Percentiles rank a stretch among this genome's conserved stretches.
These are phyloP conservation scores for Madurella mycetomatis DNA, from an alignment of 2,329 filamentous ascomycete species.

Conservation along the genomic window DNA sequence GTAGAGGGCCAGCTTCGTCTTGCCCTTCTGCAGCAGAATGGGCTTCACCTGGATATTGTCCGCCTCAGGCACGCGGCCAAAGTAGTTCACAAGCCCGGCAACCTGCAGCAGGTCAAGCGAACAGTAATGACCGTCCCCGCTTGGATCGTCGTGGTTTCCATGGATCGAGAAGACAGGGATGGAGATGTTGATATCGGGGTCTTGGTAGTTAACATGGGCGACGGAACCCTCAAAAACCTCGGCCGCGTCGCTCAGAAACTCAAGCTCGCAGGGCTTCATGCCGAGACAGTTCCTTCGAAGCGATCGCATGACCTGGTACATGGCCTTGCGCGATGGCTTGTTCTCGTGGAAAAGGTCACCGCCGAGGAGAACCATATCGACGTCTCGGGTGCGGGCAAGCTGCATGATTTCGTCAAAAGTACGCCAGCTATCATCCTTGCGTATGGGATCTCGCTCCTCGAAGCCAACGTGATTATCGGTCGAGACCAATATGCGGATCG, in stretches of 20 bases:
- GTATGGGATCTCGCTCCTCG: slow-evolving; percentile 85
- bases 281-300: slow-evolving; percentile 90
- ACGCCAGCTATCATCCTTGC: slow-evolving; percentile 96
- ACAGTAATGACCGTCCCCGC: slow-evolving; percentile 89
- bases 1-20: slow-evolving; percentile 87
- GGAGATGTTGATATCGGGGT: slow-evolving; percentile 92
- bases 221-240: slow-evolving; percentile 88
- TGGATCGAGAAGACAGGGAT: slow-evolving; percentile 98
- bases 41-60: slow-evolving; percentile 94
- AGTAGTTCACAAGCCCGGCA: slow-evolving; percentile 91
- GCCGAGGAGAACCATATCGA: slow-evolving; percentile 94
- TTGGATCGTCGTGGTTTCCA: slow-evolving; percentile 96
- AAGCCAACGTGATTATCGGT: slow-evolving; percentile 99
- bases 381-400: slow-evolving; percentile 78
- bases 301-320: slow-evolving; percentile 97
- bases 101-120: slow-evolving; percentile 88
- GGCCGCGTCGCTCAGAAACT: slow-evolving; percentile 89
- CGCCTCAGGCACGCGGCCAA: slow-evolving; percentile 82
- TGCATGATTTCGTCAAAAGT: slow-evolving; percentile 95
- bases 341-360: slow-evolving; percentile 98
- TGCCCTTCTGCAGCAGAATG: slow-evolving; percentile 85
- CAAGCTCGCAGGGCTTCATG: slow-evolving; percentile 90
- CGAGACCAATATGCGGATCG: slow-evolving; percentile 87
- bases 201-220: slow-evolving; percentile 95
- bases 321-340: slow-evolving; percentile 88